Evolutionary conservation across 2,329 filamentous ascomycete species (phyloP), one percentile per base, ranked within the genome.

Genomic region (Hymenoscyphus fructigenus): DNA sequence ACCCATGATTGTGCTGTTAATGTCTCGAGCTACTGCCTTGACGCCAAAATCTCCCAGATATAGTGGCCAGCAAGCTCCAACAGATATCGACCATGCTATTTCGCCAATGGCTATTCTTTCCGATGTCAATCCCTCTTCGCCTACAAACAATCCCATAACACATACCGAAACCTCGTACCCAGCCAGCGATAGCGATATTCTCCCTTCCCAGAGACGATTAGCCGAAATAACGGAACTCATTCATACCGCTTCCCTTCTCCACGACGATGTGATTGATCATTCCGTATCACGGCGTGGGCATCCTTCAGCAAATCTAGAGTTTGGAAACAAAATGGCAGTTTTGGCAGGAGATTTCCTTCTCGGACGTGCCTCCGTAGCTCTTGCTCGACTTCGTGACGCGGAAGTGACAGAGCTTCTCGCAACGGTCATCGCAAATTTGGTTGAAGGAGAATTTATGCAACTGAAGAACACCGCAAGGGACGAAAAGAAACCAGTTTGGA

Each of bases 401-500:
- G 95, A 99, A 78, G 95, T 99, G 2, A 92, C 93, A 9, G 95
- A 99, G 80, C 85, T 99, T 7, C 82, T 99, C 34, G 93, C 95
- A 3, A 98, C 94, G 0, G 95, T 98, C 53, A 98, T 99, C 71
- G 94, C 95, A 56, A 99, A 99, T 77, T 83, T 99, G 29, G 93
- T 99, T 23, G 95, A 99, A 80, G 95, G 95, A 75, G 95, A 99
- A 79, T 98, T 99, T 81, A 99, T 99, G 95, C 95, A 99, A 82
- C 83, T 99, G 72, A 96, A 97, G 81, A 99, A 99, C 79, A 98
- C 95, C 1, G 91, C 91, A 57, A 84, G 86, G 69, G 94, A 97
- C 76, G 94, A 98, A 82, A 84, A 85, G 69, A 89, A 91, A 71
- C 94, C 94, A 0, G 81, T 84, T 10, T 98, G 91, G 86, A 95